These are phyloP conservation scores for Thozetella sp. DNA, from an alignment of 495 filamentous ascomycete genomes.

Conservation along the genomic window DNA sequence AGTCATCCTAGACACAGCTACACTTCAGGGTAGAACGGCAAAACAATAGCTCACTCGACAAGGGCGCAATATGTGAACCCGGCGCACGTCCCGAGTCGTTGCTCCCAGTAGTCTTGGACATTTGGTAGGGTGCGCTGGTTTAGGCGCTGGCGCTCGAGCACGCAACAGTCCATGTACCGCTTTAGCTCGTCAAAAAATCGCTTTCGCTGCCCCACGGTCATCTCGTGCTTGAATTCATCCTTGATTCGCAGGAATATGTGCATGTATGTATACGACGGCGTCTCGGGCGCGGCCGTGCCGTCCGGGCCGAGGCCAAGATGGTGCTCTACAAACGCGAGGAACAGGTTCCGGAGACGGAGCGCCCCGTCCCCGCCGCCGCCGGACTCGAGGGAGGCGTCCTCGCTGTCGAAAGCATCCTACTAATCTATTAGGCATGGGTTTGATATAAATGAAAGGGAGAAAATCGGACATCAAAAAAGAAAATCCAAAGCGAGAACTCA, in stretches of 20 bases:
- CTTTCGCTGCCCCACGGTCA: not conserved
- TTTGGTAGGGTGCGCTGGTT: not conserved
- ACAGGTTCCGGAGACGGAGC: not conserved
- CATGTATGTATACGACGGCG: not conserved
- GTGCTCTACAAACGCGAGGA: not conserved
- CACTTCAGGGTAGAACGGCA: too few species aligned
- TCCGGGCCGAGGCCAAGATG: not conserved
- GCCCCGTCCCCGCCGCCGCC: not conserved
- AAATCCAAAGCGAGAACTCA: too few species aligned
- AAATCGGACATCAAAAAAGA: too few species aligned
- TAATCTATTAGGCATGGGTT: too few species aligned
- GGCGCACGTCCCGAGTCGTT: not conserved
- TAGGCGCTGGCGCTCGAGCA: not conserved
- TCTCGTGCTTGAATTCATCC: not conserved
- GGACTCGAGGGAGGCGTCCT: not conserved
- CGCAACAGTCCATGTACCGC: not conserved
- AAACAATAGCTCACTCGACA: not conserved
- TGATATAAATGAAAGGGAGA: too few species aligned
- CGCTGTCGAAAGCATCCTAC: not conserved
- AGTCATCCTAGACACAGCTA: too few species aligned
- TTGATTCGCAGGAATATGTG: not conserved
- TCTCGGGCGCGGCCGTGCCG: not conserved
- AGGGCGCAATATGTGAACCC: not conserved
- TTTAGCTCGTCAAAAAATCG: not conserved
- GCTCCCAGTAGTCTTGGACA: not conserved